Percentiles rank a stretch among this genome's conserved stretches.
Conservation (phyloP, 176 grass and related monocot species). For the Panicum miliaceum region DNA sequence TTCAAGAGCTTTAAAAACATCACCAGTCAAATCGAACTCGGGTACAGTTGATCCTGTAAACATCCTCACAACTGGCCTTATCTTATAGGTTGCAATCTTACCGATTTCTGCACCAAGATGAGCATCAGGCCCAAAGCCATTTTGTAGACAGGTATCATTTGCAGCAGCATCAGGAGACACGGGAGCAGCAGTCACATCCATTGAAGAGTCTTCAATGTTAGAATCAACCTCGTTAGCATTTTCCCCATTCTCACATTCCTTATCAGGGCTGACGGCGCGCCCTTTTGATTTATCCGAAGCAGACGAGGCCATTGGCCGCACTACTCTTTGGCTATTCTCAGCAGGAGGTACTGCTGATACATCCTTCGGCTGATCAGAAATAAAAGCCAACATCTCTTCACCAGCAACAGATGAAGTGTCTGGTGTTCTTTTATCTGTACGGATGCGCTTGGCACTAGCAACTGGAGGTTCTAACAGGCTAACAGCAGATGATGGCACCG, state of each 20-base stretch:
- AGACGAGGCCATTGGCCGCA: slow-evolving; percentile 49
- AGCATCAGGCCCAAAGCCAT: slow-evolving; percentile 55
- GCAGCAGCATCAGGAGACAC: slow-evolving; percentile 60
- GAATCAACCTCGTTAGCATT: slow-evolving; percentile 69
- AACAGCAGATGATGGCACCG: slow-evolving; percentile 51
- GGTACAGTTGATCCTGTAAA: slow-evolving; percentile 65
- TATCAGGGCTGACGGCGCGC: slow-evolving; percentile 54
- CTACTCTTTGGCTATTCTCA: slow-evolving; percentile 50
- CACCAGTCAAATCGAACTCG: slow-evolving; percentile 87
- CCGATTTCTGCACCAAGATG: slow-evolving; percentile 67
- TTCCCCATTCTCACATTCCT: slow-evolving; percentile 61
- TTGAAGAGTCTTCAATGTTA: slow-evolving; percentile 58
- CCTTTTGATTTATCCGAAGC: slow-evolving; percentile 70
- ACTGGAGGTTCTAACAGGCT: slow-evolving; percentile 53
- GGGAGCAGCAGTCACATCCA: slow-evolving; percentile 55
- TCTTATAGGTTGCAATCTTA: slow-evolving; percentile 80
- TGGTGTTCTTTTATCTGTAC: slow-evolving; percentile 65
- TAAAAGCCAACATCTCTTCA: slow-evolving; percentile 79
- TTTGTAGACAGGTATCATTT: slow-evolving; percentile 53
- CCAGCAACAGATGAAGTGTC: slow-evolving; percentile 68
- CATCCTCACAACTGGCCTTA: slow-evolving; percentile 77
- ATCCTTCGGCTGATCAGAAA: slow-evolving; percentile 71
- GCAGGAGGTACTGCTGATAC: slow-evolving; percentile 39
- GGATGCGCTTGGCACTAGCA: slow-evolving; percentile 59
- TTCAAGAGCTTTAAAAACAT: slow-evolving; percentile 79